Evolutionary conservation across 1,284 basidiomycete species (phyloP), one percentile per base, ranked within the genome.

Genomic region (Bjerkandera adusta): DNA sequence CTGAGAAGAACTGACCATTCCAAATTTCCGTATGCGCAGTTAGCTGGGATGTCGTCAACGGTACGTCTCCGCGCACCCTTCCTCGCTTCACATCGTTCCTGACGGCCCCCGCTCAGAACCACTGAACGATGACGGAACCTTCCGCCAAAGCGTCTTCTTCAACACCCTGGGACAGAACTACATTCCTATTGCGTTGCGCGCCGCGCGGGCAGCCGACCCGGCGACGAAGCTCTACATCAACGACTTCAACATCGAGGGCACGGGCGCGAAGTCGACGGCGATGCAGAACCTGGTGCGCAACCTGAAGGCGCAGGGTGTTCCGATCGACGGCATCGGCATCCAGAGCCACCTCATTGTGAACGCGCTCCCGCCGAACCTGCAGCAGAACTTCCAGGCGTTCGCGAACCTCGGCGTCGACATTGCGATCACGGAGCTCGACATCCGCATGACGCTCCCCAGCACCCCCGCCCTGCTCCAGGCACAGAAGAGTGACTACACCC

Each of bases 51-150:
- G 68, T 72, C 10, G 60, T 70, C 16, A 71, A 71, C 35, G 66
- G 66, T 66, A 36, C 18, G 56, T 43, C 3, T 16, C 1, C 11
- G 5, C 5, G 32, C 4, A 38, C 15, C 26, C 38, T 27, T 21
- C 16, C 4, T 21, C 16, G 2, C 10, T 7, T 29, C 3, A 29
- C 6, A 24, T 3, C 3, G 10, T 22, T 32, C n/a, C n/a, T 29
- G 15, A 33, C 4, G 27, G 7, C 6, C 36, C 32, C 33, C 16
- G 3, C 15, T 13, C 47, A 65, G 67, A 83, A 55, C 72, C 77
- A 2, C 73, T 82, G 62, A 79, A 80, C 54, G 79, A 82, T 18
- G 74, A 81, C 54, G 79, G 79, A 5, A 77, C 74, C 3, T 75
- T 69, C 60, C 68, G 76, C 36, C 43, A 52, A 15, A 65, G 67